Evolutionary conservation across 2,329 filamentous ascomycete genomes (phyloP).

Genomic region (Ophiostoma tasmaniense): DNA sequence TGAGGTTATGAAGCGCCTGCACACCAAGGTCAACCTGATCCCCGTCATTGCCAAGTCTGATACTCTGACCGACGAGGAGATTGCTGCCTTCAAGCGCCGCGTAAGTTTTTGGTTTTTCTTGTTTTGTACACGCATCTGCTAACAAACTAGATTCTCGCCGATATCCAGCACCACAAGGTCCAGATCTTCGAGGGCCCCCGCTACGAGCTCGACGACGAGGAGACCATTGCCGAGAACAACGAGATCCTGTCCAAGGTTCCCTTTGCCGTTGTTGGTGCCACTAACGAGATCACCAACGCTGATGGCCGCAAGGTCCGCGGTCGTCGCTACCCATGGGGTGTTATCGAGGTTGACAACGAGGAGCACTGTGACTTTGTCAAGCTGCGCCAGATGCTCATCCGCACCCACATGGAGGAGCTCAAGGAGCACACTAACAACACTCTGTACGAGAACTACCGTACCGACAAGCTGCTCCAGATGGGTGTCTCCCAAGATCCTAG

Average conservation of each 20-base stretch:
- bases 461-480: conserved; percentile 97
- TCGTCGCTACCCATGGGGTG: conserved; percentile 94
- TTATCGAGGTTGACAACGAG: conserved; percentile 99
- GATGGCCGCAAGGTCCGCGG: conserved; percentile 95
- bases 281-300: conserved; percentile 80
- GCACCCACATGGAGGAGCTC: conserved; percentile 99
- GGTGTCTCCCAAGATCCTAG: conserved; percentile 96
- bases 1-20: conserved; percentile 97
- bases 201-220: conserved; percentile 97
- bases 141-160: conserved; percentile 69
- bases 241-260: conserved; percentile 99
- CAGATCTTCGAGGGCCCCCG: conserved; percentile 98
- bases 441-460: conserved; percentile 96
- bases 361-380: conserved; percentile 99
- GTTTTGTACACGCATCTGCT: not conserved
- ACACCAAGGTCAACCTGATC: conserved; percentile 99
- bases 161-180: conserved; percentile 94
- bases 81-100: conserved; percentile 87
- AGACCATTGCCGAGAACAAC: conserved; percentile 99
- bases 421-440: conserved; percentile 99
- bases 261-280: conserved; percentile 95
- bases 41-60: conserved; percentile 98
- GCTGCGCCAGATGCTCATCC: conserved; percentile 98
- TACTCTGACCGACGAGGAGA: conserved; percentile 95
- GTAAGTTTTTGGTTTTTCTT: conserved; percentile 64